Evolutionary conservation across 2,329 filamentous ascomycete genomes (phyloP), one percentile per base, ranked within the genome.

Genomic region (Rosellinia necatrix): DNA sequence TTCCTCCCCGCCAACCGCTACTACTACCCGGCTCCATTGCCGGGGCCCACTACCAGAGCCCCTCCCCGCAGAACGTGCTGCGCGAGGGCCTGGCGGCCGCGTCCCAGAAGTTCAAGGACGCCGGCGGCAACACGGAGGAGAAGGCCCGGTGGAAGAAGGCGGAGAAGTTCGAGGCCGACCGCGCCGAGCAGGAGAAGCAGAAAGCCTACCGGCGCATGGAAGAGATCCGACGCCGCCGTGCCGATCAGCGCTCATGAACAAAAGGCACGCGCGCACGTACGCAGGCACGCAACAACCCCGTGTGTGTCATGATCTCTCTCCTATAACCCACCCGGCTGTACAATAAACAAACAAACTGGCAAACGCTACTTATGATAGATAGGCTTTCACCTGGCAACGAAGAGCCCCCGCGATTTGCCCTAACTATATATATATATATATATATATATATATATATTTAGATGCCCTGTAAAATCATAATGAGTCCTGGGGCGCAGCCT

Each of bases 141-240:
- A 67, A 65, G 52, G 49, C 58, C 19, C 40, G 58, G 30, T 63
- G 44, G 52, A 62, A 64, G 38, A 67, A 66, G 53, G 69, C 66
- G 0, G 40, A 63, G 43, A 61, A 64, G 12, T 72, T 70, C 55
- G 68, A 70, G 53, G 61, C 64, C 27, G 57, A 64, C 32, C 62
- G 69, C 4, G 66, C 64, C 13, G 29, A 38, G 12, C 67, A 66
- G 41, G 71, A 76, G 37, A 74, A 70, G 57, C 76, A 78, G 66
- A 77, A 75, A 68, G 72, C 74, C 6, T 27, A n/a, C 8, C 40
- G 56, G 21, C 60, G 67, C 19, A 61, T 70, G 47, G 64, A 70
- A 6, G 65, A 67, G 6, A 3, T 60, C 6, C 62, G 64, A 15
- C 60, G 57, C 5, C 62, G 52, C 29, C 61, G 62, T 7, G 29